phyloP scores from a whole-genome alignment of 192 early-diverging fungal species.

The Podila epicladia region DNA sequence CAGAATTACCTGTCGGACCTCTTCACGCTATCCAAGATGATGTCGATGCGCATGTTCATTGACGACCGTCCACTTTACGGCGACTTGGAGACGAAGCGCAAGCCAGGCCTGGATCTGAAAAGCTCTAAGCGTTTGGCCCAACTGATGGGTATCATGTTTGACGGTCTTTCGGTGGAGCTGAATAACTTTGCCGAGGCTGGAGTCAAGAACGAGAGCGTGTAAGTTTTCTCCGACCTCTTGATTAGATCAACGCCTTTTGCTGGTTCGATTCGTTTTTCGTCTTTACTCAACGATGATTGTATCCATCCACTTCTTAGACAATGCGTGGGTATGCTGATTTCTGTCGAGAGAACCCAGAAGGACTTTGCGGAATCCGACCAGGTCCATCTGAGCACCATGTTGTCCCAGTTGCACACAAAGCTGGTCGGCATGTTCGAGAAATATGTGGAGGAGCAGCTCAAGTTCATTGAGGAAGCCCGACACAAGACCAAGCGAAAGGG shows the following conservation, averaged over 20 bases:
- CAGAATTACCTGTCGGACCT: constrained; percentile 93
- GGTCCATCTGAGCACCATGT: constrained; percentile 70
- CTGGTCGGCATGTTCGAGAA: constrained; percentile 79
- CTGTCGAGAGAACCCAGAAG: constrained; percentile 74
- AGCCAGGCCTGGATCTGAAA: constrained; percentile 75
- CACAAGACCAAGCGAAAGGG: constrained; percentile 87
- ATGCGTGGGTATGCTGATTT: constrained; percentile 87
- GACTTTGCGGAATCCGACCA: constrained; percentile 79
- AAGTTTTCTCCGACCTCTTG: constrained; percentile 29
- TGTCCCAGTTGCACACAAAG: constrained; percentile 72
- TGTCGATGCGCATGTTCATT: constrained; percentile 58
- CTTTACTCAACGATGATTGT: not conserved
- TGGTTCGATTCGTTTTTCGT: too few relatives aligned
- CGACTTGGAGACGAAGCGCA: constrained; percentile 58
- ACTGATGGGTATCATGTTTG: constrained; percentile 82
- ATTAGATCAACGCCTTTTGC: not conserved
- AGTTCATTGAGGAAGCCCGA: constrained; percentile 91
- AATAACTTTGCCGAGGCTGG: constrained; percentile 80
- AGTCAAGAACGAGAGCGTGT: constrained; percentile 75
- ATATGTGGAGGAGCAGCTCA: constrained; percentile 89
- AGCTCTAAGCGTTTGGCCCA: constrained; percentile 67
- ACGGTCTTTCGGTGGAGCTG: constrained; percentile 75
- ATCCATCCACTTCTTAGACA: constrained; percentile 43
- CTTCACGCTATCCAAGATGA: constrained; percentile 71
- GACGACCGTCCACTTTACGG: constrained; percentile 46